Conservation (phyloP, 2,329 filamentous ascomycete species). For the Fusarium odoratissimum region DNA sequence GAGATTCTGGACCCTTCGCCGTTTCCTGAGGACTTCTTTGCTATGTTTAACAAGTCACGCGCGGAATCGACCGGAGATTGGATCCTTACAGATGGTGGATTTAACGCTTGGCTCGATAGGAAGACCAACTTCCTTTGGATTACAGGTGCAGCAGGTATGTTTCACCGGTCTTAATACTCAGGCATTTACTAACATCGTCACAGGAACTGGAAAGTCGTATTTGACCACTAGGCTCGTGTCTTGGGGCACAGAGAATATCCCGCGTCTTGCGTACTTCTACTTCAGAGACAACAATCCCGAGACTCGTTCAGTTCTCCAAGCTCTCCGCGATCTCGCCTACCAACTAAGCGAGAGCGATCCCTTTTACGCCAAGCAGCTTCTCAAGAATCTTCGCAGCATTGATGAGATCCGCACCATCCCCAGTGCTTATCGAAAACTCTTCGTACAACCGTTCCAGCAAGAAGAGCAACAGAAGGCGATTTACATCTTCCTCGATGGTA, state of each 20-base stretch:
- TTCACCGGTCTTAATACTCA: rapidly evolving
- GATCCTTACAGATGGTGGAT: slow-evolving; percentile 54
- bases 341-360: slow-evolving; percentile 60
- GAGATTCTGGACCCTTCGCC: slow-evolving; percentile 56
- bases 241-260: slow-evolving; percentile 51
- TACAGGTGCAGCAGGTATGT: slow-evolving; percentile 55
- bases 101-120: slow-evolving; percentile 54
- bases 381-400: slow-evolving; percentile 48
- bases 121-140: slow-evolving; percentile 58
- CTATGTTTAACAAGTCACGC: slow-evolving; percentile 54
- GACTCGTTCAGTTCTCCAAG: slow-evolving; percentile 58
- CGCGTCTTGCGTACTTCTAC: slow-evolving; percentile 58
- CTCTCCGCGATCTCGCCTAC: slow-evolving; percentile 59
- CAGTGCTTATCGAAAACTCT: slow-evolving; percentile 57
- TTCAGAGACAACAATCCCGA: slow-evolving; percentile 61
- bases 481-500: slow-evolving; percentile 60
- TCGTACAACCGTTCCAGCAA: slow-evolving; percentile 53
- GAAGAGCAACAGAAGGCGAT: slow-evolving; percentile 50
- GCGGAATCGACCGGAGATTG: slow-evolving; percentile 59
- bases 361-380: slow-evolving; percentile 56
- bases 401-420: slow-evolving; percentile 58
- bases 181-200: neutral
- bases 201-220: slow-evolving; percentile 60
- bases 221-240: slow-evolving; percentile 57
- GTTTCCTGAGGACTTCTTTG: slow-evolving; percentile 56